These are phyloP conservation scores for Peterozyma toletana DNA, from an alignment of 805 yeast genomes.

Conservation along the genomic window DNA sequence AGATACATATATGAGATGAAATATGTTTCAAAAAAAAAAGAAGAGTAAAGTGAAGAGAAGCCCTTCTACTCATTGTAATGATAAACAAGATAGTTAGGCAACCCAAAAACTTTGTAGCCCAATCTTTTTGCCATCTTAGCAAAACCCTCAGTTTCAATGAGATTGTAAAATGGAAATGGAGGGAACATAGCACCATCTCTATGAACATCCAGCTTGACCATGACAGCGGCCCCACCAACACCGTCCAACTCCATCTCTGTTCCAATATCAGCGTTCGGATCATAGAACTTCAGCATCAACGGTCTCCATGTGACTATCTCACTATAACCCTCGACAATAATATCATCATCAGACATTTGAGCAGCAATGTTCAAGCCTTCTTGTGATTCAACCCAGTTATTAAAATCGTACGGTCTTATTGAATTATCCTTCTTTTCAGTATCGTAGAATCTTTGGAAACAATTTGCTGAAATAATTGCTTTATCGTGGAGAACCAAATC, in stretches of 20 bases:
- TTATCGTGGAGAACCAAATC: conserved; percentile 82
- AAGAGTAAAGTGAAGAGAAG: too few species aligned
- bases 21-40: too few species aligned
- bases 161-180: conserved; percentile 92
- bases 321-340: conserved; percentile 88
- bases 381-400: conserved; percentile 89
- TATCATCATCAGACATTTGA: conserved; percentile 76
- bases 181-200: conserved; percentile 99
- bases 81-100: conserved; percentile 90
- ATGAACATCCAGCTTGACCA: conserved; percentile 96
- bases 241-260: conserved; percentile 88
- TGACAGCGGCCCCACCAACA: conserved; percentile 94
- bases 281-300: conserved; percentile 85
- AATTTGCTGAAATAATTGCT: conserved; percentile 87
- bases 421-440: conserved; percentile 42
- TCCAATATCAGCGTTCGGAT: conserved; percentile 50
- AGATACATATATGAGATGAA: too few species aligned
- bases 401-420: conserved; percentile 88
- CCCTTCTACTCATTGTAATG: conserved; percentile 68
- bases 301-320: conserved; percentile 94
- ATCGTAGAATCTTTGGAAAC: conserved; percentile 76
- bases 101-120: conserved; percentile 85
- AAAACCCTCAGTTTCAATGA: conserved; percentile 97
- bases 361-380: conserved; percentile 73
- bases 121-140: conserved; percentile 96